A percentile compares a stretch with the other conserved stretches of the same genome.
Conservation (phyloP, 2,329 filamentous ascomycete genomes). For the Dothistroma pini region DNA sequence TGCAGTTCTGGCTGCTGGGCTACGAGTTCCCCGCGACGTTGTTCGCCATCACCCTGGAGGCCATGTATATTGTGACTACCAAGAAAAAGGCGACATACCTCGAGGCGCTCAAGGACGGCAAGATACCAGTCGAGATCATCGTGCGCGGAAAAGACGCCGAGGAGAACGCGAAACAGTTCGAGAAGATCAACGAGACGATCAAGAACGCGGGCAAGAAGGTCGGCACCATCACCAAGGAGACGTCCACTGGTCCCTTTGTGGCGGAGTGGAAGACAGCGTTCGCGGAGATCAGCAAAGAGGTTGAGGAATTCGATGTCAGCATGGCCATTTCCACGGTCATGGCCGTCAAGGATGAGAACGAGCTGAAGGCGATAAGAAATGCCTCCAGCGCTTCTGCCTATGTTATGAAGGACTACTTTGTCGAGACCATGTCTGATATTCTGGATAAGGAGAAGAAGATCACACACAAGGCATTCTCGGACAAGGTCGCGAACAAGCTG, state of each 20-base stretch:
- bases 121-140: constrained; percentile 86
- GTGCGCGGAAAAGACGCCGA: constrained; percentile 88
- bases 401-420: constrained; percentile 92
- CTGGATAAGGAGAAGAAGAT: constrained; percentile 97
- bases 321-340: constrained; percentile 80
- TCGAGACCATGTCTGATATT: constrained; percentile 96
- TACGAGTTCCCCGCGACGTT: constrained; percentile 98
- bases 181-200: constrained; percentile 78
- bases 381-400: constrained; percentile 92
- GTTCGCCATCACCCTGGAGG: constrained; percentile 85
- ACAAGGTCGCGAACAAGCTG: constrained; percentile 85
- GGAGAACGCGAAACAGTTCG: constrained; percentile 86
- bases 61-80: constrained; percentile 88
- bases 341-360: constrained; percentile 90
- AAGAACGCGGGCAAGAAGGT: constrained; percentile 90
- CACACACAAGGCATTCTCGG: constrained; percentile 79
- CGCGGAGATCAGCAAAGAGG: constrained; percentile 72
- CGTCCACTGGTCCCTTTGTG: constrained; percentile 79
- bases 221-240: constrained; percentile 80
- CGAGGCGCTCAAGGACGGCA: constrained; percentile 81
- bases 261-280: constrained; percentile 93
- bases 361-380: constrained; percentile 89
- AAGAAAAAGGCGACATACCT: constrained; percentile 97
- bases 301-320: constrained; percentile 84
- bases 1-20: constrained; percentile 97